These are phyloP conservation scores for Xylariaceae sp. DNA, from an alignment of 2,329 filamentous ascomycete species.

Conservation along the genomic window DNA sequence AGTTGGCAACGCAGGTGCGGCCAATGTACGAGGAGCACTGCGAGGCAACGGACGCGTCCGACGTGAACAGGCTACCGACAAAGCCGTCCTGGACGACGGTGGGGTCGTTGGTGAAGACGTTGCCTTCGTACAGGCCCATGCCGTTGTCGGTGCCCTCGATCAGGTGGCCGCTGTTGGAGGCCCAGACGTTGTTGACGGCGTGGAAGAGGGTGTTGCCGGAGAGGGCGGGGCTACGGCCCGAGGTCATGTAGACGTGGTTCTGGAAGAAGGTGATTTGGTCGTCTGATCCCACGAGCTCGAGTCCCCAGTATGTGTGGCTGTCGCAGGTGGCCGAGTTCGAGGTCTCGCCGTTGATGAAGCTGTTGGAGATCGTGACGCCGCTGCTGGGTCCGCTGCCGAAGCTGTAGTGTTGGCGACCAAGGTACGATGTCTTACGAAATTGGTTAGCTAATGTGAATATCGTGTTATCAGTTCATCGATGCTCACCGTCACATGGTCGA, in stretches of 20 bases:
- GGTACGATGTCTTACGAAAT: background rate
- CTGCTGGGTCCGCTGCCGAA: background rate
- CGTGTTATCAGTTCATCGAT: too few species aligned
- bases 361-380: conserved; percentile 4
- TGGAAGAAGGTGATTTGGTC: conserved; percentile 6
- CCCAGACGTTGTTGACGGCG: conserved; percentile 27
- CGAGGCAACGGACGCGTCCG: conserved; percentile 10
- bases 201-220: conserved; percentile 26
- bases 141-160: conserved; percentile 20
- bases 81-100: conserved; percentile 15
- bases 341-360: conserved; percentile 3
- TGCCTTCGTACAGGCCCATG: conserved; percentile 24
- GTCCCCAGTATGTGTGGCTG: conserved; percentile 2
- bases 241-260: conserved; percentile 19
- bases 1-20: conserved; percentile 4
- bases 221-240: conserved; percentile 23
- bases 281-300: conserved; percentile 1
- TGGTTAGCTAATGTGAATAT: too few species aligned
- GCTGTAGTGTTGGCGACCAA: conserved; percentile 1
- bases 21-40: conserved; percentile 7
- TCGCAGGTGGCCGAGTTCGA: conserved; percentile 2
- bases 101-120: conserved; percentile 20
- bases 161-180: conserved; percentile 21
- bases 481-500: conserved; percentile 4
- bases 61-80: conserved; percentile 21